A percentile compares a stretch with the other conserved stretches of the same genome.
Conservation (phyloP, 2,329 filamentous ascomycete genomes). For the Epichloe brachyelytri region DNA sequence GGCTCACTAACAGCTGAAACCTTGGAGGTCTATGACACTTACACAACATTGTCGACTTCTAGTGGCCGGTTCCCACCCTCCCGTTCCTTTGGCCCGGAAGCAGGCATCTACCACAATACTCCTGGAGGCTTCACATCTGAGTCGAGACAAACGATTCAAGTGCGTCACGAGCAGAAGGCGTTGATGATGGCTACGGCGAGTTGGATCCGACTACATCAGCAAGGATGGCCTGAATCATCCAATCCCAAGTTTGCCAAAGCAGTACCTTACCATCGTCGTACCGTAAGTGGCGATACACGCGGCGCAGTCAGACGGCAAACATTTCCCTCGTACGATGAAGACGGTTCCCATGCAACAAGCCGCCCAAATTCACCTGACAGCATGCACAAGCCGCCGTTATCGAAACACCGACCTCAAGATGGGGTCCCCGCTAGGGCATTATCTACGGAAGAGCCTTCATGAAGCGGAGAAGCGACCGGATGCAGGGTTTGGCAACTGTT, state of each 20-base stretch:
- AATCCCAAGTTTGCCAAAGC: constrained; percentile 16
- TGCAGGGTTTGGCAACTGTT: constrained; percentile 2
- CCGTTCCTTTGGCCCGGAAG: constrained; percentile 19
- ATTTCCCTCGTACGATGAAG: constrained; percentile 5
- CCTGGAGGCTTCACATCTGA: constrained; percentile 12
- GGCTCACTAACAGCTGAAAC: constrained; percentile 50
- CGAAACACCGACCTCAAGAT: not conserved
- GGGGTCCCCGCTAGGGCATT: constrained; percentile 10
- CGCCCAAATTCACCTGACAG: not conserved
- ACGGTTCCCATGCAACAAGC: constrained; percentile 4
- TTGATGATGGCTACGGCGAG: constrained; percentile 26
- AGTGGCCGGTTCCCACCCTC: constrained; percentile 35
- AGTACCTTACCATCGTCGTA: constrained; percentile 13
- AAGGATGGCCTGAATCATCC: constrained; percentile 21
- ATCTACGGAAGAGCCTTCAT: constrained; percentile 15
- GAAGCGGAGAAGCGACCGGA: constrained; percentile 10
- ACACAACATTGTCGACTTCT: constrained; percentile 42
- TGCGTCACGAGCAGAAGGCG: constrained; percentile 21
- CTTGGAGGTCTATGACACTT: constrained; percentile 58
- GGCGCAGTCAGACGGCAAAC: constrained; percentile 7
- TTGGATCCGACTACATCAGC: constrained; percentile 24
- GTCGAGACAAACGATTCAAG: constrained; percentile 17
- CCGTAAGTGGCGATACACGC: constrained; percentile 4
- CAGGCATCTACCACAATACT: constrained; percentile 10
- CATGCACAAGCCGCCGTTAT: not conserved